phyloP scores from a whole-genome alignment of 148 eudicot species.

The Spergularia bocconei region DNA sequence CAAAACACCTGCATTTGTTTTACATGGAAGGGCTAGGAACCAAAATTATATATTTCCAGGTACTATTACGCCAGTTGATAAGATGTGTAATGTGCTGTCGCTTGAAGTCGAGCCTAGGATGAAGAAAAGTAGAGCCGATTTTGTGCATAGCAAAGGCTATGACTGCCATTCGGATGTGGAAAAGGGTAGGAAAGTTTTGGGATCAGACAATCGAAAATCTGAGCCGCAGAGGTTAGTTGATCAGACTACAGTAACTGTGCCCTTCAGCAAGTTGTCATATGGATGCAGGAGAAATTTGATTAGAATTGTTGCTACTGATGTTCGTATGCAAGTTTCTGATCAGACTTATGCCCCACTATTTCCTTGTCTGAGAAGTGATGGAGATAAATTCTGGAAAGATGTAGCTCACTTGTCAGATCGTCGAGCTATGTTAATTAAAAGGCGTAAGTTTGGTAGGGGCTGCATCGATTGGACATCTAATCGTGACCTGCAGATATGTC shows the following conservation, averaged over 20 bases:
- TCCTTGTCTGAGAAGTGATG: slow-evolving; percentile 50
- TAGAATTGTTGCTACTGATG: slow-evolving; percentile 59
- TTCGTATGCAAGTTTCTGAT: slow-evolving; percentile 43
- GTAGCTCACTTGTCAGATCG: slow-evolving; percentile 40
- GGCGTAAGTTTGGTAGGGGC: slow-evolving; percentile 40
- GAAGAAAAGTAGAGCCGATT: slow-evolving; percentile 32
- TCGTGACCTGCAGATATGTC: too few species aligned
- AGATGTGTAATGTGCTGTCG: slow-evolving; percentile 64
- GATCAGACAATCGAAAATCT: slow-evolving; percentile 42
- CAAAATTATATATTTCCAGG: slow-evolving; percentile 64
- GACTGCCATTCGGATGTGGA: slow-evolving; percentile 34
- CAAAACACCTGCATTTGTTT: slow-evolving; percentile 51
- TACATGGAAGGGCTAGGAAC: slow-evolving; percentile 67
- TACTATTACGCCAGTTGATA: slow-evolving; percentile 42
- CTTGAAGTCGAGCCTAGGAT: slow-evolving; percentile 67
- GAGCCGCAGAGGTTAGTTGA: slow-evolving; percentile 49
- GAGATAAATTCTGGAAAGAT: slow-evolving; percentile 34
- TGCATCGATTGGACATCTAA: too few species aligned
- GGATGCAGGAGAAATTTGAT: slow-evolving; percentile 68
- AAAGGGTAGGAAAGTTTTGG: slow-evolving; percentile 31
- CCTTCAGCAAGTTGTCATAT: slow-evolving; percentile 67
- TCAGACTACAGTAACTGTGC: slow-evolving; percentile 32
- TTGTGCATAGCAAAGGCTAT: slow-evolving; percentile 18
- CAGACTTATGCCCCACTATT: slow-evolving; percentile 39
- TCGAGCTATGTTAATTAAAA: slow-evolving; percentile 46